Conservation (phyloP, 192 early-diverging fungal genomes). For the Gamsiella multidivaricata region DNA sequence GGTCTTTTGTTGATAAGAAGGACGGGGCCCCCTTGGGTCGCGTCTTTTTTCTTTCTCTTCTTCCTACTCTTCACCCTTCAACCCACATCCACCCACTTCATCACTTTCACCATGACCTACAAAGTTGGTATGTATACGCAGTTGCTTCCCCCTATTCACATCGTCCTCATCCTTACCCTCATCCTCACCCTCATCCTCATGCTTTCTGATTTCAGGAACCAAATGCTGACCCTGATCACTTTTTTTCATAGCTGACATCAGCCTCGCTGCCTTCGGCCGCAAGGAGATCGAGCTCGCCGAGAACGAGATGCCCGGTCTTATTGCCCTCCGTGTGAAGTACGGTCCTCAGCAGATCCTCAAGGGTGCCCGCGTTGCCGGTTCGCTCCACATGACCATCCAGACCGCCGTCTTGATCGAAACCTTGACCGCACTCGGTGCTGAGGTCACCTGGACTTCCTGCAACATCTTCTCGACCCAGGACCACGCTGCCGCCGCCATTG, state of each 20-base stretch:
- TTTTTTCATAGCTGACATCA: constrained; percentile 41
- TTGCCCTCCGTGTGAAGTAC: constrained; percentile 94
- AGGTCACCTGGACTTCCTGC: constrained; percentile 80
- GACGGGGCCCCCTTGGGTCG: background rate
- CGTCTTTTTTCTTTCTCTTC: constrained; percentile 11
- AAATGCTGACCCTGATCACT: background rate
- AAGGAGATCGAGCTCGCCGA: constrained; percentile 97
- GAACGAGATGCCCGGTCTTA: constrained; percentile 99
- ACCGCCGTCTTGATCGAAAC: constrained; percentile 99
- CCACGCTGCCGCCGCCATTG: constrained; percentile 98
- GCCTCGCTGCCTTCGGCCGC: constrained; percentile 89
- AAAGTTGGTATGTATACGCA: constrained; percentile 46
- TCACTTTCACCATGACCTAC: constrained; percentile 37
- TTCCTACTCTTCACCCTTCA: background rate
- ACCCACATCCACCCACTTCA: constrained; percentile 10
- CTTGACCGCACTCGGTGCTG: constrained; percentile 91
- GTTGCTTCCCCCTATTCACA: too few relatives aligned
- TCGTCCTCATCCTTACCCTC: too few relatives aligned
- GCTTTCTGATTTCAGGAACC: too few relatives aligned
- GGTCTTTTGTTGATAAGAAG: background rate
- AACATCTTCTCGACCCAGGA: constrained; percentile 97
- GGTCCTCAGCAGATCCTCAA: constrained; percentile 87
- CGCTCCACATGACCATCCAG: constrained; percentile 99
- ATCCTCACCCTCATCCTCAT: too few relatives aligned
- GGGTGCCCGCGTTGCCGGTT: constrained; percentile 97